Percentiles rank a stretch among this genome's conserved stretches.
Conservation (phyloP, 208 protist genomes). For the Porcisia hertigi region DNA sequence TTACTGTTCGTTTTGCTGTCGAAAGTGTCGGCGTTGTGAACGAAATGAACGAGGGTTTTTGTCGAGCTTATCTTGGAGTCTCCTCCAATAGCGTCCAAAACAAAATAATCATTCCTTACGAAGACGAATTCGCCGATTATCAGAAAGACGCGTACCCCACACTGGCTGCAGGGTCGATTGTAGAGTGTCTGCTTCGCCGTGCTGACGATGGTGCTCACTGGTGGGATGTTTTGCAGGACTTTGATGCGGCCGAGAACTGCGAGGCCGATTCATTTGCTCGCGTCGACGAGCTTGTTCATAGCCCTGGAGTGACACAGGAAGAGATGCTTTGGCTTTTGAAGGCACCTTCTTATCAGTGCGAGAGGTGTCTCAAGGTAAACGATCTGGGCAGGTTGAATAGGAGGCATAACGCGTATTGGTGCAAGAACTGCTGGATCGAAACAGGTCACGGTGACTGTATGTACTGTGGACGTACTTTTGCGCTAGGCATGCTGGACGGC, state of each 20-base stretch:
- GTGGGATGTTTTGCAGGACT: conserved; percentile 79
- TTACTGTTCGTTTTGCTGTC: conserved; percentile 57
- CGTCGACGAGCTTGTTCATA: conserved; percentile 73
- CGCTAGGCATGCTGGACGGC: conserved; percentile 62
- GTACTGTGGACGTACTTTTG: conserved; percentile 67
- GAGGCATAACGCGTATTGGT: conserved; percentile 74
- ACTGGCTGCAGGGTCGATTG: conserved; percentile 39
- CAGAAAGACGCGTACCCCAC: conserved; percentile 46
- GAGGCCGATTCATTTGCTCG: conserved; percentile 36
- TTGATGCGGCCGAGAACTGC: conserved; percentile 28
- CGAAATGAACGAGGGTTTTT: conserved; percentile 40
- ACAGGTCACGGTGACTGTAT: conserved; percentile 85
- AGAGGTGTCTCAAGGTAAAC: conserved; percentile 75
- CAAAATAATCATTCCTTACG: conserved; percentile 48
- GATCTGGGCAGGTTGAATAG: conserved; percentile 63
- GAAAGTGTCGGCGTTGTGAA: conserved; percentile 35
- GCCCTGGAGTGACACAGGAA: conserved; percentile 59
- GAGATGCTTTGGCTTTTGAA: conserved; percentile 80
- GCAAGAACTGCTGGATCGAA: conserved; percentile 78
- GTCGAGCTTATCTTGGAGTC: conserved; percentile 44
- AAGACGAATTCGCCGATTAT: conserved; percentile 76
- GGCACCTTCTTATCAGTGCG: conserved; percentile 64
- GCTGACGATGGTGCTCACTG: conserved; percentile 80
- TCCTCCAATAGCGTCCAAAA: conserved; percentile 33
- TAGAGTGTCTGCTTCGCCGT: conserved; percentile 70